A percentile compares a stretch with the other conserved stretches of the same genome.
These are phyloP conservation scores for Physocladia obscura DNA, from an alignment of 192 early-diverging fungal genomes.

Conservation along the genomic window DNA sequence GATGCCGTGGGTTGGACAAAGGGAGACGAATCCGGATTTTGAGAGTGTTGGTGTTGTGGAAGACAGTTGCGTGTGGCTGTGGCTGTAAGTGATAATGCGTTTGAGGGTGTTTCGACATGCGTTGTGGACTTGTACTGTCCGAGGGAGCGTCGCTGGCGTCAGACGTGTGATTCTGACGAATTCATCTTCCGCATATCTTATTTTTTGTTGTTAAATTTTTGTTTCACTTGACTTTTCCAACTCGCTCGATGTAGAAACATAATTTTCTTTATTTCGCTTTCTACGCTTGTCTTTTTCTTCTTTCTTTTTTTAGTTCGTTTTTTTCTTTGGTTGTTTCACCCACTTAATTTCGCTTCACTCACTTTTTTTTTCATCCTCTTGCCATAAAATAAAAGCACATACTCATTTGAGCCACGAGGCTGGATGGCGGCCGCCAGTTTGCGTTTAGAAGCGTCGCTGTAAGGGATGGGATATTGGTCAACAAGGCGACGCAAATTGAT, in stretches of 20 bases:
- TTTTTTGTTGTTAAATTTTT: not conserved
- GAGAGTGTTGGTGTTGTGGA: not conserved
- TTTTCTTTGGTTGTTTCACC: too few relatives aligned
- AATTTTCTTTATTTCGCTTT: too few relatives aligned
- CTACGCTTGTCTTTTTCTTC: too few relatives aligned
- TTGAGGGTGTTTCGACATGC: not conserved
- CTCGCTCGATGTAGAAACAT: too few relatives aligned
- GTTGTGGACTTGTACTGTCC: not conserved
- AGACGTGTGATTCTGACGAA: not conserved
- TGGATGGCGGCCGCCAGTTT: not conserved
- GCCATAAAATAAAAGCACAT: not conserved
- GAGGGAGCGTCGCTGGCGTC: slow-evolving; percentile 5
- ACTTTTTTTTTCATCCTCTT: not conserved
- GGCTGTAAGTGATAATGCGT: not conserved
- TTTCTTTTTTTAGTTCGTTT: too few relatives aligned
- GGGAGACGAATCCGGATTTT: not conserved
- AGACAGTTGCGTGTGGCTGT: not conserved
- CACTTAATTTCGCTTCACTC: too few relatives aligned
- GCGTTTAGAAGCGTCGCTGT: not conserved
- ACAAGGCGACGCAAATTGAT: slow-evolving; percentile 9
- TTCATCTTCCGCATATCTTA: slow-evolving; percentile 2
- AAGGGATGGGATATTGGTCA: not conserved
- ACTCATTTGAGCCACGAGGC: not conserved
- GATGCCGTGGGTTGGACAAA: too few relatives aligned
- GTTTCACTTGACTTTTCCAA: too few relatives aligned